These are phyloP conservation scores for Plasmodium coatneyi DNA, from an alignment of 169 alveolate species.

Conservation along the genomic window DNA sequence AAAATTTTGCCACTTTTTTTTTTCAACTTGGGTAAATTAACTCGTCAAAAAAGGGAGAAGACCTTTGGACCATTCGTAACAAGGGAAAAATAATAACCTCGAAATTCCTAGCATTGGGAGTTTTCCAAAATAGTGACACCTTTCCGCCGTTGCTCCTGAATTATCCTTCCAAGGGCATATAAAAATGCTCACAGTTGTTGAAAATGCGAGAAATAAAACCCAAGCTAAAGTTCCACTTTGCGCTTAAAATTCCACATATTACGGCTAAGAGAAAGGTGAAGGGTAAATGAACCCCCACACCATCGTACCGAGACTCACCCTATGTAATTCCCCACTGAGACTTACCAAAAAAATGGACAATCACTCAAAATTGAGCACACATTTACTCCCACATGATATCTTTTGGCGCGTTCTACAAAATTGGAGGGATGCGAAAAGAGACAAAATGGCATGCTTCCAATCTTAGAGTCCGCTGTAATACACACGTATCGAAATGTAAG, in stretches of 20 bases:
- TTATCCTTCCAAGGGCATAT: neutral
- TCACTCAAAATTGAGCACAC: neutral
- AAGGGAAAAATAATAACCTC: neutral
- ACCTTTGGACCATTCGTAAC: neutral
- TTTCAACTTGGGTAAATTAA: neutral
- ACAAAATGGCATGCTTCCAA: neutral
- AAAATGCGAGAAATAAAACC: neutral
- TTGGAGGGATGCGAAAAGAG: neutral
- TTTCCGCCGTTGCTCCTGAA: neutral
- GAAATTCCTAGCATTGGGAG: neutral
- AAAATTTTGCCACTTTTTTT: neutral
- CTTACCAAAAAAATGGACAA: neutral
- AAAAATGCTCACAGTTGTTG: neutral
- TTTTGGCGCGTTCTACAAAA: neutral
- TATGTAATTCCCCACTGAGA: neutral
- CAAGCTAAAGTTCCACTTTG: neutral
- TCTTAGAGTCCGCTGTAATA: neutral
- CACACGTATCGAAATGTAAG: neutral
- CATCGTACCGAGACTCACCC: neutral
- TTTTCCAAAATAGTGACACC: neutral
- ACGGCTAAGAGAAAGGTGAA: neutral
- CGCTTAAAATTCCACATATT: neutral
- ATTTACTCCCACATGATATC: neutral
- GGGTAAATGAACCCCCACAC: neutral
- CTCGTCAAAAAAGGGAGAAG: neutral